Base-by-base conservation (phyloP, 108 stramenopile species). In the Halocafeteria seosinensis region DNA sequence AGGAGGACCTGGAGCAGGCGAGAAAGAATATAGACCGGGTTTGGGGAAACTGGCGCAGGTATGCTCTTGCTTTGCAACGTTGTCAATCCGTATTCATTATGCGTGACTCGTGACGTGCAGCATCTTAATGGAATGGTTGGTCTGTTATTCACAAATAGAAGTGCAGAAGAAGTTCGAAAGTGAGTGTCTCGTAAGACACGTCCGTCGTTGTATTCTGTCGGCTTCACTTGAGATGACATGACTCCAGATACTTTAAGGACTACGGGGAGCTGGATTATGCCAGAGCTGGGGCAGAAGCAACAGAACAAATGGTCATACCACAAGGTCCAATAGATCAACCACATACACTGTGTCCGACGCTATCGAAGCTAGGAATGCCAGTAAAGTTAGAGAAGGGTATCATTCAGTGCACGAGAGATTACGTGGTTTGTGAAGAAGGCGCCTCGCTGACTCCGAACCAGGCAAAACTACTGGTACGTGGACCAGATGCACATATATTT, bases 291-390 rank as follows among this genome's bases (percentile, higher is more conserved):
- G 21, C 52, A 34, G 61, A n/a, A 13, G 66, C 63, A 17, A 29
- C 42, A 24, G 9, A 12, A 31, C 34, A 34, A 34, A 9, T 67
- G 23, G 36, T n/a, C 32, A 51, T 67, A 34, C 27, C 30, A 42
- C 60, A 37, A 9, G 66, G 66, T 6, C 62, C 34, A n/a, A 34
- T 67, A 21, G 59, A 63, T 1, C 58, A 37, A 11, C 27, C 62
- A 38, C 34, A 28, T 32, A 58, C 59, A 42, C 37, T 65, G 63
- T 38, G 24, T 38, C 61, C 61, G 32, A 6, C 6, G 2, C 66
- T 67, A 12, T 38, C 50, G n/a, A 62, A 62, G n/a, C 55, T 67
- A 0, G 24, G 65, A 34, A 62, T 67, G 30, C 66, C 66, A 31
- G 62, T 63, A 31, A 37, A 67, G 59, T 60, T 67, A 0, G 30